These are phyloP conservation scores for Pseudocercospora pini-densiflorae DNA, from an alignment of 2,329 filamentous ascomycete genomes.

Conservation along the genomic window DNA sequence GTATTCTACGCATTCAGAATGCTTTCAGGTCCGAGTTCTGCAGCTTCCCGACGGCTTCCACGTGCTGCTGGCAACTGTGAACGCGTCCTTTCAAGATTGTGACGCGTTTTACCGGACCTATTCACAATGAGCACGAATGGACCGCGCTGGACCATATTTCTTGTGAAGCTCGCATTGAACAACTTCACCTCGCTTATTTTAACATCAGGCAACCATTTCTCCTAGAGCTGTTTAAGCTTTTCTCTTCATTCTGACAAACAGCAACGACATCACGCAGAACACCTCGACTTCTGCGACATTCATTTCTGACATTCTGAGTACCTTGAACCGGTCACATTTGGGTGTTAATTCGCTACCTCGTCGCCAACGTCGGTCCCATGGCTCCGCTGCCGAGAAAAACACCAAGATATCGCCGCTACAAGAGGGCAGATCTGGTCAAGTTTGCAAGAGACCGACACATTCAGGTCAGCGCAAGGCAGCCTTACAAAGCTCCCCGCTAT, in stretches of 20 bases:
- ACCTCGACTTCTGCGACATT: no score
- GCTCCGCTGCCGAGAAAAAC: background rate
- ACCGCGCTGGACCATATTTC: background rate
- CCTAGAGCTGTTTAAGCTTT: background rate
- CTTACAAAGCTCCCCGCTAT: constrained; percentile 2
- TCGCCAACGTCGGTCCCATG: background rate
- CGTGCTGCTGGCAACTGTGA: no score
- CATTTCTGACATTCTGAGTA: background rate
- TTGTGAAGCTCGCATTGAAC: background rate
- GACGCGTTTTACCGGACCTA: no score
- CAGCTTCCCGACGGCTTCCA: background rate
- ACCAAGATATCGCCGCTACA: constrained; percentile 16
- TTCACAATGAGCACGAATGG: no score
- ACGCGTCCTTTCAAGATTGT: background rate
- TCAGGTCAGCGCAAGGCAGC: background rate
- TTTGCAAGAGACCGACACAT: constrained; percentile 19
- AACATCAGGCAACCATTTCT: background rate
- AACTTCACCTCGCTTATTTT: background rate
- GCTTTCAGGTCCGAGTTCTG: background rate
- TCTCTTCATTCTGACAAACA: background rate
- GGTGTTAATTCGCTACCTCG: background rate
- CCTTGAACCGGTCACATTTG: background rate
- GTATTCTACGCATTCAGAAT: background rate
- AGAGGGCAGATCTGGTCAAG: constrained; percentile 18
- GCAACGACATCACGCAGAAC: background rate